Percentiles rank a stretch among this genome's conserved stretches.
These are phyloP conservation scores for Rhypophila decipiens DNA, from an alignment of 495 filamentous ascomycete species.

Conservation along the genomic window DNA sequence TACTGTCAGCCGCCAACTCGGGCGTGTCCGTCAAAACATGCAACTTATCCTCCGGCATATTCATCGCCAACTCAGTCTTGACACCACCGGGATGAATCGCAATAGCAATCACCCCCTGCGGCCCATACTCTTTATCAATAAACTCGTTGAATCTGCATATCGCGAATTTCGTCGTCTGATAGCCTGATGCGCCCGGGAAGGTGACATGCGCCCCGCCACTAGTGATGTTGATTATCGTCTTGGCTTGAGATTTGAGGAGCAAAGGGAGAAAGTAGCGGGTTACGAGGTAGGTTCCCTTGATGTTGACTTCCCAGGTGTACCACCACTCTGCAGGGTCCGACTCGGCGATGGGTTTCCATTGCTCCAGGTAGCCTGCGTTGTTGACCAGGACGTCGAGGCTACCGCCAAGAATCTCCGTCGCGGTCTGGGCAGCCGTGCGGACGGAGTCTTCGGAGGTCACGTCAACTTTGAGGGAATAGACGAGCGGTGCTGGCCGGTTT, in stretches of 20 bases:
- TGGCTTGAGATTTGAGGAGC: constrained; percentile 27
- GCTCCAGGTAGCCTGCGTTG: constrained; percentile 38
- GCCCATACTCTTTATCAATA: constrained; percentile 33
- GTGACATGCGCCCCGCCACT: constrained; percentile 25
- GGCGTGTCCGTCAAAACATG: constrained; percentile 21
- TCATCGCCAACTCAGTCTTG: constrained; percentile 30
- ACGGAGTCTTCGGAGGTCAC: constrained; percentile 34
- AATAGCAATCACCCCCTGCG: constrained; percentile 33
- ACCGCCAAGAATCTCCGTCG: constrained; percentile 25
- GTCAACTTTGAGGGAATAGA: constrained; percentile 37
- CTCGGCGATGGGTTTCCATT: constrained; percentile 24
- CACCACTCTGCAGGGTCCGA: constrained; percentile 32
- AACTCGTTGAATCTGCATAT: constrained; percentile 38
- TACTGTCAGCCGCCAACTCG: constrained; percentile 30
- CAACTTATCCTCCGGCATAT: constrained; percentile 14
- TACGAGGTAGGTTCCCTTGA: constrained; percentile 38
- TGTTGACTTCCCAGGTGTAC: constrained; percentile 36
- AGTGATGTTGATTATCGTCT: constrained; percentile 30
- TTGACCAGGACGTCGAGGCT: constrained; percentile 37
- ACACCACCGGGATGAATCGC: constrained; percentile 41
- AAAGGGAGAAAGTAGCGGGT: constrained; percentile 37
- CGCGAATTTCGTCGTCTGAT: constrained; percentile 37
- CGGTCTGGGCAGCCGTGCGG: constrained; percentile 22
- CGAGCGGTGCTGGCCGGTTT: constrained; percentile 28
- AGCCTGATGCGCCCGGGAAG: constrained; percentile 24